Conservation (phyloP, 805 yeast species). For the Ogataea nakhonphanomensis region DNA sequence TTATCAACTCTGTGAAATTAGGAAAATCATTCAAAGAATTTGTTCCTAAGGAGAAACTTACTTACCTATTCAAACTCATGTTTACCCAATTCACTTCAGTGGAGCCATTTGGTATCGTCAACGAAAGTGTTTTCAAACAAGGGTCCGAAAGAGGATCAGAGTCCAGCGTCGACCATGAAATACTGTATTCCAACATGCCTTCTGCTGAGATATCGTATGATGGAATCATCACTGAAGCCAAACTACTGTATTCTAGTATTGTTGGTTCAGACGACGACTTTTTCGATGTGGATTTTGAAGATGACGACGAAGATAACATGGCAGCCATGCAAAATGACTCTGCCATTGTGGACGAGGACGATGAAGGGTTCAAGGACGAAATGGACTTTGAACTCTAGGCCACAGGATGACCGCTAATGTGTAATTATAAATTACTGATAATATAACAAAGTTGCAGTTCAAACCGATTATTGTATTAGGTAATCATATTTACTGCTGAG, state of each 20-base stretch:
- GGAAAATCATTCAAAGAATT: conserved; percentile 85
- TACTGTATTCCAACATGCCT: conserved; percentile 59
- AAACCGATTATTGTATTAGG: not conserved
- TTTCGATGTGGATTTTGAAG: conserved; percentile 94
- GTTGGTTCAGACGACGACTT: conserved; percentile 96
- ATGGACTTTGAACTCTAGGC: conserved; percentile 36
- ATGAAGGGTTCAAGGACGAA: conserved; percentile 32
- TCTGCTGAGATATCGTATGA: conserved; percentile 87
- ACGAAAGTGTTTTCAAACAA: conserved; percentile 38
- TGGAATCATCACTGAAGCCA: conserved; percentile 82
- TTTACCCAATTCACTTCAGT: conserved; percentile 57
- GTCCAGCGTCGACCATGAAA: conserved; percentile 43
- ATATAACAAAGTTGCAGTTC: not conserved
- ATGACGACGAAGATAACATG: conserved; percentile 62
- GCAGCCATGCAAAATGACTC: conserved; percentile 21
- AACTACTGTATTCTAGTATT: conserved; percentile 65
- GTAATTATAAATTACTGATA: not conserved
- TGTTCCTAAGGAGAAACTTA: conserved; percentile 72
- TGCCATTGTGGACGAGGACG: conserved; percentile 40
- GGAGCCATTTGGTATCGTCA: conserved; percentile 53
- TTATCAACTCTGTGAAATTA: conserved; percentile 74
- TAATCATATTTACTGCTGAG: conserved; percentile 60
- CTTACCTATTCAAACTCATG: conserved; percentile 56
- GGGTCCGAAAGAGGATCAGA: conserved; percentile 19
- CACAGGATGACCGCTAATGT: conserved; percentile 6